Evolutionary conservation across 2,329 filamentous ascomycete genomes (phyloP), one percentile per base, ranked within the genome.

Genomic region (Alternaria sp.): DNA sequence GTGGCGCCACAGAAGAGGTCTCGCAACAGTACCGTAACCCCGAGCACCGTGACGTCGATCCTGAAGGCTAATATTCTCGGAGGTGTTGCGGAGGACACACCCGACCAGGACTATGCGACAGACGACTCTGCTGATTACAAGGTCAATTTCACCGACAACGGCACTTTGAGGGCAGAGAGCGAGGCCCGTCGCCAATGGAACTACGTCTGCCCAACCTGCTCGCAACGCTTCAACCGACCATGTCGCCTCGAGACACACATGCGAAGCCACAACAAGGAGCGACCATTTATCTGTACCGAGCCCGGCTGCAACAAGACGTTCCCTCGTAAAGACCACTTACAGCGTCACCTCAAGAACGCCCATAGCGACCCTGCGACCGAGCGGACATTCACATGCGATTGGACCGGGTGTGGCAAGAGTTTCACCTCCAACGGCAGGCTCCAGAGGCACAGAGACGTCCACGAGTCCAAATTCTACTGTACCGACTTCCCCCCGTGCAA

Each of bases 201-300:
- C 6, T 90, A 93, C 67, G 83, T 84, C 58, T 97, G 95, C 81
- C 89, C 90, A 1, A 90, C 85, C 67, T 98, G 95, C 77, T 81
- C 83, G 61, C 96, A 96, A 81, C 89, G 90, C 7, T 98, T 96
- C 84, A 97, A 97, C 78, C 90, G 95, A 4, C 93, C 93, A 1
- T 91, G 91, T 32, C 89, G 93, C 26, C 85, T 97, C 5, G 86
- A 90, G 63, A 89, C 69, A 15, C 95, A 98, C 74, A 81, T 95
- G 23, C 87, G 93, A 67, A 93, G 91, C 1, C 95, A 98, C 79
- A 95, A 89, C 57, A 93, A 95, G 70, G 92, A 95, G 70, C 89
- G 94, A 1, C 89, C 93, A 0, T 96, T 91, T 79, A 84, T 85
- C 43, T 98, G 95, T 75, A 83, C 85, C 3, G 86, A 90, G 65